phyloP scores from a whole-genome alignment of 1,284 basidiomycete genomes.

The Leccinum subrobustum region DNA sequence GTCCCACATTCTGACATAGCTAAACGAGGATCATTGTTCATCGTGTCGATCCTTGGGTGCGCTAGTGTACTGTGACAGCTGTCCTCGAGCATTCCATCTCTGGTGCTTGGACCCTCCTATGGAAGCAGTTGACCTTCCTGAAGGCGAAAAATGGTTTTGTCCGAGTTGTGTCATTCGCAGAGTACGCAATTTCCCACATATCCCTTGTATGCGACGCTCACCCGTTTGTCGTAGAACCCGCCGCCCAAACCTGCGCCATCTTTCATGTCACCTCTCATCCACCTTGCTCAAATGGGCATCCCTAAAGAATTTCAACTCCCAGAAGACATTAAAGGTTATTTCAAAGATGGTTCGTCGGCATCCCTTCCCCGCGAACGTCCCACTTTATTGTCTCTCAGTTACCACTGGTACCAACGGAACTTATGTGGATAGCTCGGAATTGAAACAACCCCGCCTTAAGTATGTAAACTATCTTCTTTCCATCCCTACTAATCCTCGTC shows the following conservation, averaged over 20 bases:
- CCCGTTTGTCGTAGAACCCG: conserved; percentile 50
- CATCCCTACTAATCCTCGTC: conserved; percentile 13
- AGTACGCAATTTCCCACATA: conserved; percentile 42
- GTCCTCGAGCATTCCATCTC: conserved; percentile 94
- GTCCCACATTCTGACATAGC: conserved; percentile 40
- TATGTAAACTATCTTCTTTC: conserved; percentile 32
- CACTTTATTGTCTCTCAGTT: conserved; percentile 46
- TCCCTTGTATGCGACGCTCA: conserved; percentile 13
- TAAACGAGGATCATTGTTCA: conserved; percentile 95
- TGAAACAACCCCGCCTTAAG: conserved; percentile 79
- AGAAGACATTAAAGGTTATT: conserved; percentile 83
- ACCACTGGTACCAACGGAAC: conserved; percentile 70
- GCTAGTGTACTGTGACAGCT: conserved; percentile 95
- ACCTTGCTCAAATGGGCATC: conserved; percentile 59
- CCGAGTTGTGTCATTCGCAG: conserved; percentile 69
- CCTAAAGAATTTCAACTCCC: conserved; percentile 89
- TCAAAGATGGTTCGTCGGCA: conserved; percentile 71
- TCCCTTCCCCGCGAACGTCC: conserved; percentile 13
- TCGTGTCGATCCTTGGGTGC: conserved; percentile 81
- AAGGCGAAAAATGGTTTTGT: conserved; percentile 94
- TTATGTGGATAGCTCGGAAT: conserved; percentile 75
- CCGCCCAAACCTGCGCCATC: conserved; percentile 57
- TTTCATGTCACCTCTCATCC: conserved; percentile 68
- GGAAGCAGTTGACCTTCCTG: conserved; percentile 80
- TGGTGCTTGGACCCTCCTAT: conserved; percentile 96